These are phyloP conservation scores for Nicotiana knightiana DNA, from an alignment of 257 asterid genomes.

Conservation along the genomic window DNA sequence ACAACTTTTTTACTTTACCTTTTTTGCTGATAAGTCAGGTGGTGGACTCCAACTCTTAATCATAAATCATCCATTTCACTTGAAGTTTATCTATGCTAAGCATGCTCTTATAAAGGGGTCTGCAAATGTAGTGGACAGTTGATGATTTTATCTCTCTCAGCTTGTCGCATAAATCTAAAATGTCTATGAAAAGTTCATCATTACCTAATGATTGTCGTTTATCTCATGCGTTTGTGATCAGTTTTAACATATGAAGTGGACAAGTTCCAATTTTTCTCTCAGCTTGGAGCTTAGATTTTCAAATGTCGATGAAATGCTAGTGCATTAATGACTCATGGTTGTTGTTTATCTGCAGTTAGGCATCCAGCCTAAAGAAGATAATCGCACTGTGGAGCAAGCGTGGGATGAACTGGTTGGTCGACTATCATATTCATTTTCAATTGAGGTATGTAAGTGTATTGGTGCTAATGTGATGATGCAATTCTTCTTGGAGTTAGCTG, in stretches of 20 bases:
- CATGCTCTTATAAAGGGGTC: background rate
- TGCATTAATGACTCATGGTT: conserved; percentile 5
- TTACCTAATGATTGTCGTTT: background rate
- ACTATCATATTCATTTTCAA: conserved; percentile 55
- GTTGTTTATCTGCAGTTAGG: conserved; percentile 52
- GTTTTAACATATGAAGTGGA: background rate
- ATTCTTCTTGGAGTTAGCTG: background rate
- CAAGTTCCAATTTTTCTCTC: background rate
- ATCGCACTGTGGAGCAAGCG: conserved; percentile 65
- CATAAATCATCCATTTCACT: background rate
- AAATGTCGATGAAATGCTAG: conserved; percentile 4
- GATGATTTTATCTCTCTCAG: background rate
- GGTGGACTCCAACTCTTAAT: background rate
- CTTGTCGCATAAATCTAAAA: background rate
- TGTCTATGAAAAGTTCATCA: background rate
- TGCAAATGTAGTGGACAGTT: background rate
- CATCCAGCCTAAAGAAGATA: conserved; percentile 51
- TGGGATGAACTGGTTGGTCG: conserved; percentile 65
- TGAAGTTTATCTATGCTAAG: background rate
- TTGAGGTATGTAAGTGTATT: conserved; percentile 46
- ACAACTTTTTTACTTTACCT: background rate
- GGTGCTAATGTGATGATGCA: background rate
- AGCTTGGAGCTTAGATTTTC: background rate
- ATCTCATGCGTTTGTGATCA: background rate
- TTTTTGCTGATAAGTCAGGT: background rate